Conservation (phyloP, 495 filamentous ascomycete genomes). For the Aspergillus sclerotioniger region DNA sequence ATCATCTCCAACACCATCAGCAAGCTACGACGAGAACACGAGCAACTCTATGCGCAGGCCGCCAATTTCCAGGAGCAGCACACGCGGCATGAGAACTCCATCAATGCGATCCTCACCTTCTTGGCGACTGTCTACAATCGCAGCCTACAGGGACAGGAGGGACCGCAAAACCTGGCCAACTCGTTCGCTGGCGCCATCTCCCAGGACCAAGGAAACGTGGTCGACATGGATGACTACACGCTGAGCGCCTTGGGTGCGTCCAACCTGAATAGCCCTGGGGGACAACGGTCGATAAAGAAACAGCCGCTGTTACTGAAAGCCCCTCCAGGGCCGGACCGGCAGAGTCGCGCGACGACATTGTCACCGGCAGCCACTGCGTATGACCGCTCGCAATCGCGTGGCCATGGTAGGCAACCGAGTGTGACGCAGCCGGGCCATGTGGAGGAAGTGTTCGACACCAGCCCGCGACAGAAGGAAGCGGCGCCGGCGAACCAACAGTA, state of each 20-base stretch:
- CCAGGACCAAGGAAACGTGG: conserved; percentile 60
- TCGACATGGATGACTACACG: conserved; percentile 65
- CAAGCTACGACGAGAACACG: conserved; percentile 78
- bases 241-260: conserved; percentile 35
- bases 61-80: conserved; percentile 87
- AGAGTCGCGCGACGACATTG: conserved; percentile 36
- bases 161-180: conserved; percentile 64
- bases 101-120: conserved; percentile 96
- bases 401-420: conserved; percentile 37
- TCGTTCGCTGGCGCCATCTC: conserved; percentile 69
- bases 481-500: conserved; percentile 24
- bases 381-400: conserved; percentile 34
- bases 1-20: conserved; percentile 77
- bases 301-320: conserved; percentile 52
- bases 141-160: conserved; percentile 62
- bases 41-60: conserved; percentile 85
- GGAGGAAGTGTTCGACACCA: conserved; percentile 45
- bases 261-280: conserved; percentile 34
- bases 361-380: conserved; percentile 35
- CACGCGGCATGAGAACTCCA: conserved; percentile 93
- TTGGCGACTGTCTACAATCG: conserved; percentile 94
- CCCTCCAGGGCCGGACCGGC: conserved; percentile 37
- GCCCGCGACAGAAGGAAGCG: conserved; percentile 31
- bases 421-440: conserved; percentile 37
- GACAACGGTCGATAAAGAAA: conserved; percentile 46